phyloP scores from a whole-genome alignment of 2,329 filamentous ascomycete species.

The Cytospora piceae region DNA sequence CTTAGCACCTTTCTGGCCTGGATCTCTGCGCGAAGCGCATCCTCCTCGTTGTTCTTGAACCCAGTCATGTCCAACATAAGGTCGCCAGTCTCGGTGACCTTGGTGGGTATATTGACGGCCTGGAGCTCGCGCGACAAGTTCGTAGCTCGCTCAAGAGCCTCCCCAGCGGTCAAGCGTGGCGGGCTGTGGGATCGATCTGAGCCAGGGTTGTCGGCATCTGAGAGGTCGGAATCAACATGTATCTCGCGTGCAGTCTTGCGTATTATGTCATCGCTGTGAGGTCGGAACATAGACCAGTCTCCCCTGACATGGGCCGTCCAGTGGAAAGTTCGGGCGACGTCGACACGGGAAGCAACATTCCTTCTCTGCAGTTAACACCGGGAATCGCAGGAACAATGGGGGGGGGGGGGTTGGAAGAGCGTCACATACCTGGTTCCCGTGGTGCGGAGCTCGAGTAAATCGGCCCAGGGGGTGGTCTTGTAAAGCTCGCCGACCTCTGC shows the following conservation, averaged over 20 bases:
- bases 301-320: constrained; percentile 53
- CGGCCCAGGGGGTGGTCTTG: constrained; percentile 50
- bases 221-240: constrained; percentile 42
- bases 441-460: constrained; percentile 42
- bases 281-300: constrained; percentile 56
- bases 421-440: constrained; percentile 42
- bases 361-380: constrained; percentile 39
- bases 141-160: constrained; percentile 82
- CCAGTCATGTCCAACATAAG: constrained; percentile 98
- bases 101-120: constrained; percentile 87
- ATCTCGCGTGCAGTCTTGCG: constrained; percentile 48
- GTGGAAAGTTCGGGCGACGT: constrained; percentile 56
- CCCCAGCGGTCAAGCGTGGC: constrained; percentile 69
- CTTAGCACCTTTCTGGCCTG: constrained; percentile 89
- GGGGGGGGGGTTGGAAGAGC: not conserved
- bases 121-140: constrained; percentile 85
- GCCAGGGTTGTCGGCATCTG: constrained; percentile 43
- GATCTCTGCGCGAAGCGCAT: constrained; percentile 89
- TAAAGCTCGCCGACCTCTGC: constrained; percentile 43
- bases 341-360: constrained; percentile 56
- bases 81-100: constrained; percentile 90
- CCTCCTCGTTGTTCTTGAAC: constrained; percentile 92
- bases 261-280: constrained; percentile 60
- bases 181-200: constrained; percentile 75
- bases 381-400: constrained; percentile 5